phyloP scores from a whole-genome alignment of 805 yeast species.

The Saturnispora galanensis region DNA sequence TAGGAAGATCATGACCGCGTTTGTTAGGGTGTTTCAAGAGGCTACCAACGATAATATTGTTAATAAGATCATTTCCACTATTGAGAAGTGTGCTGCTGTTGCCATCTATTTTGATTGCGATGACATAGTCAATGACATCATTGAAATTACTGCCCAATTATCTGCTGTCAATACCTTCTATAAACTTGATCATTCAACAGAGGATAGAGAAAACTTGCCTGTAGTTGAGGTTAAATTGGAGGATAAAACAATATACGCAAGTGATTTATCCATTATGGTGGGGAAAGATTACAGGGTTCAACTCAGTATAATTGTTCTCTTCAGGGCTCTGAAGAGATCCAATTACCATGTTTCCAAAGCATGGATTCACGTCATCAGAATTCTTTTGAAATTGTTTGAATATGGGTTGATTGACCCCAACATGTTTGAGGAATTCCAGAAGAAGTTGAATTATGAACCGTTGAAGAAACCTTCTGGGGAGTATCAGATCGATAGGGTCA shows the following conservation, averaged over 20 bases:
- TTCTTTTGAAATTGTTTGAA: constrained; percentile 57
- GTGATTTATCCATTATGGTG: constrained; percentile 71
- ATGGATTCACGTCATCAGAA: constrained; percentile 54
- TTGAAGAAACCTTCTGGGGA: constrained; percentile 60
- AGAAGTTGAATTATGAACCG: constrained; percentile 38
- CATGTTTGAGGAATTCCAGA: constrained; percentile 56
- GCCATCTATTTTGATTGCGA: constrained; percentile 55
- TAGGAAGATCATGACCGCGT: constrained; percentile 56
- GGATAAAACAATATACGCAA: constrained; percentile 56
- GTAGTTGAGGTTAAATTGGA: constrained; percentile 40
- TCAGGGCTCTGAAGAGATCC: constrained; percentile 60
- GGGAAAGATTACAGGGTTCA: constrained; percentile 92
- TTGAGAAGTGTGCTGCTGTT: constrained; percentile 75
- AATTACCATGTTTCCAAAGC: constrained; percentile 36
- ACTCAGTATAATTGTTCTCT: constrained; percentile 74
- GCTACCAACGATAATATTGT: constrained; percentile 88
- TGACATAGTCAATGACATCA: constrained; percentile 52
- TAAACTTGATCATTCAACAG: constrained; percentile 20
- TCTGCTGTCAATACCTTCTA: constrained; percentile 50
- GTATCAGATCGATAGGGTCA: constrained; percentile 50
- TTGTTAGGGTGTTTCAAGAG: constrained; percentile 70
- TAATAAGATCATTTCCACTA: constrained; percentile 75
- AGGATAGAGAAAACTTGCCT: constrained; percentile 33
- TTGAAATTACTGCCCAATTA: constrained; percentile 56
- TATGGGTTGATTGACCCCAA: constrained; percentile 63